Percentiles rank a stretch among this genome's conserved stretches.
phyloP scores from a whole-genome alignment of 2,329 filamentous ascomycete genomes.

The Magnaporthiopsis poae region DNA sequence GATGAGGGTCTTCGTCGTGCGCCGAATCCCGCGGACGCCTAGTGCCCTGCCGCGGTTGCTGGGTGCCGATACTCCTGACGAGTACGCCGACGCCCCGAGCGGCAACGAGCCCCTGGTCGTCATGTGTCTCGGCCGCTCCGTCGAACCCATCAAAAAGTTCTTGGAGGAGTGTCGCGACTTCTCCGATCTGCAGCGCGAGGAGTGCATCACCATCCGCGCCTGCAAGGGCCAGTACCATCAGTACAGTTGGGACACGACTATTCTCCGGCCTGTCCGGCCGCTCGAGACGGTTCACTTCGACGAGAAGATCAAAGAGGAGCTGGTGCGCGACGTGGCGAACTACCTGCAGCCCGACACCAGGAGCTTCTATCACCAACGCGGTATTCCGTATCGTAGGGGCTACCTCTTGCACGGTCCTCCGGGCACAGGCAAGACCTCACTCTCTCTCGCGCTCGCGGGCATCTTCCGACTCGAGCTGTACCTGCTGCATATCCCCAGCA shows the following conservation, averaged over 20 bases:
- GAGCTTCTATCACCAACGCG: slow-evolving; percentile 61
- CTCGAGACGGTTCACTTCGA: slow-evolving; percentile 29
- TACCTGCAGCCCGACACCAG: slow-evolving; percentile 49
- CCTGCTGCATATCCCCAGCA: slow-evolving; percentile 55
- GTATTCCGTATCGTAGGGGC: slow-evolving; percentile 64
- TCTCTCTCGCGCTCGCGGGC: slow-evolving; percentile 64
- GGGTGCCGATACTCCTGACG: slow-evolving; percentile 18
- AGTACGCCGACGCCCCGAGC: slow-evolving; percentile 24
- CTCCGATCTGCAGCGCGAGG: slow-evolving; percentile 27
- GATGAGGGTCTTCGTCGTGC: slow-evolving; percentile 26
- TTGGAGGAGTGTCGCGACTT: slow-evolving; percentile 38
- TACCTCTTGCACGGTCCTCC: slow-evolving; percentile 66
- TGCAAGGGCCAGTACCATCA: slow-evolving; percentile 18
- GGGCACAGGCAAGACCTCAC: slow-evolving; percentile 66
- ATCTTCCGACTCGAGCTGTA: slow-evolving; percentile 64
- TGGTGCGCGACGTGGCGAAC: slow-evolving; percentile 57
- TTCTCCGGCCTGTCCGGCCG: slow-evolving; percentile 23
- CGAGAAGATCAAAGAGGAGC: slow-evolving; percentile 43
- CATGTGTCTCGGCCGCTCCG: slow-evolving; percentile 42
- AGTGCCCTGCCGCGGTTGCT: background rate
- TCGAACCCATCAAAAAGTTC: slow-evolving; percentile 35
- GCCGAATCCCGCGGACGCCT: slow-evolving; percentile 19
- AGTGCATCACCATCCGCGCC: slow-evolving; percentile 27
- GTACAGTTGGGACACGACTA: slow-evolving; percentile 26
- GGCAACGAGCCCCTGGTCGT: slow-evolving; percentile 31